Evolutionary conservation across 2,329 filamentous ascomycete genomes (phyloP).

Genomic region (Aspergillus fischeri): DNA sequence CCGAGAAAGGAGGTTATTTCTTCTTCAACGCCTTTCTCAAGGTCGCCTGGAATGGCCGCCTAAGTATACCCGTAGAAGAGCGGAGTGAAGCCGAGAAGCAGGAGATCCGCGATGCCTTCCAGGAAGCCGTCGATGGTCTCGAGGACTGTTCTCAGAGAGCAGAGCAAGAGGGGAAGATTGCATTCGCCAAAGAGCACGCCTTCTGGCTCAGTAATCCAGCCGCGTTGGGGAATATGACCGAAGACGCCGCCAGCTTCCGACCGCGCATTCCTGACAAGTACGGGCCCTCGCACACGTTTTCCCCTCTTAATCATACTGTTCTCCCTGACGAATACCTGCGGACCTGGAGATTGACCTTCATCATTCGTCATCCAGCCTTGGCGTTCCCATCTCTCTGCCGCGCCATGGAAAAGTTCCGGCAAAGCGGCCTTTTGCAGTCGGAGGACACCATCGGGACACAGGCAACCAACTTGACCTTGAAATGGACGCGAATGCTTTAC

Average conservation of each 20-base stretch:
- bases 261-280: conserved; percentile 13
- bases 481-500: conserved; percentile 31
- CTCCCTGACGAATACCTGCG: conserved; percentile 34
- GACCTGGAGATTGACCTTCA: conserved; percentile 30
- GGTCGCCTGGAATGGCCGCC: conserved; percentile 7
- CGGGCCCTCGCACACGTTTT: conserved; percentile 16
- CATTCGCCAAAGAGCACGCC: conserved; percentile 37
- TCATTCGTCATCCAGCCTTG: conserved; percentile 40
- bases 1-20: conserved; percentile 26
- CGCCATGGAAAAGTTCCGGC: conserved; percentile 19
- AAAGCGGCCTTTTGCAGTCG: conserved; percentile 11
- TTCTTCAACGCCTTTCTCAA: conserved; percentile 18
- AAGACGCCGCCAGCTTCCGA: conserved; percentile 13
- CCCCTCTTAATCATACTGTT: conserved; percentile 29
- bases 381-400: conserved; percentile 38
- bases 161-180: conserved; percentile 20
- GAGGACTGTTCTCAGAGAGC: conserved; percentile 21
- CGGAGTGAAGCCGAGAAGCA: conserved; percentile 26
- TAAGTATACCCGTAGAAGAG: conserved; percentile 16
- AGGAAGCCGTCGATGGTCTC: conserved; percentile 24
- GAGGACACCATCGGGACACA: conserved; percentile 13
- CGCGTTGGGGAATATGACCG: conserved; percentile 6
- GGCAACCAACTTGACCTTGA: conserved; percentile 24
- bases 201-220: conserved; percentile 24
- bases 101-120: conserved; percentile 20